Evolutionary conservation across 768 basidiomycete species (phyloP).

Genomic region (Coprinellus micaceus): DNA sequence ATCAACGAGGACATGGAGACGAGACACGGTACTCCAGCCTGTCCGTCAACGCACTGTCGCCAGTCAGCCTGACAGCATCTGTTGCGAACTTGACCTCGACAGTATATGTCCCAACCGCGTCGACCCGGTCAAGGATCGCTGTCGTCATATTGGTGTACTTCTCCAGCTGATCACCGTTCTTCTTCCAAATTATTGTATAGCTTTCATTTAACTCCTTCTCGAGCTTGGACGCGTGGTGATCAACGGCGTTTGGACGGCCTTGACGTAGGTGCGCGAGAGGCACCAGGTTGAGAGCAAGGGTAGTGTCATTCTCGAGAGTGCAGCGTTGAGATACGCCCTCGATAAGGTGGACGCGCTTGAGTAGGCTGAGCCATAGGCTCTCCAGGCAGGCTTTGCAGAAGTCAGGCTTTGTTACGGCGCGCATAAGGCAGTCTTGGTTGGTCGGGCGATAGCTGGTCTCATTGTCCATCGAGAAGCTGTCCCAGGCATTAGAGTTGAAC

Average conservation of each 20-base stretch:
- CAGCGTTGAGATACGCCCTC: conserved; percentile 48
- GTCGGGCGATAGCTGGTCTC: conserved; percentile 74
- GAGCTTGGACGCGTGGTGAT: too few species aligned
- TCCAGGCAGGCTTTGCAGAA: conserved; percentile 76
- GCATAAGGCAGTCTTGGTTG: conserved; percentile 82
- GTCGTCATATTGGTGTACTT: conserved; percentile 49
- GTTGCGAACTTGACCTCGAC: conserved; percentile 50
- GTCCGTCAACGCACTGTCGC: conserved; percentile 28
- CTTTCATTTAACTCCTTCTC: conserved; percentile 29
- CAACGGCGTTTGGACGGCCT: too few species aligned
- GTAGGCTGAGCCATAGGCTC: conserved; percentile 67
- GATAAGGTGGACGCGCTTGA: conserved; percentile 57
- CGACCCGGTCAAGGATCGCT: conserved; percentile 35
- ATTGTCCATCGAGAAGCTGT: conserved; percentile 62
- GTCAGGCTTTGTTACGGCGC: conserved; percentile 60
- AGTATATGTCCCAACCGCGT: conserved; percentile 39
- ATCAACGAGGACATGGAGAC: too few species aligned
- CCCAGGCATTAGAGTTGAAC: neutral
- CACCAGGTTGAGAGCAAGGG: conserved; percentile 48
- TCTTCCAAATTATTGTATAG: conserved; percentile 56
- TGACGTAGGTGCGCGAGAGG: conserved; percentile 61
- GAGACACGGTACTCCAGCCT: conserved; percentile 21
- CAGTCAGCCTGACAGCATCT: conserved; percentile 49
- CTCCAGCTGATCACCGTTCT: conserved; percentile 41
- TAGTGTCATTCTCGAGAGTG: conserved; percentile 20